A percentile compares a stretch with the other conserved stretches of the same genome.
These are phyloP conservation scores for Neurospora sp. DNA, from an alignment of 495 filamentous ascomycete genomes.

Conservation along the genomic window DNA sequence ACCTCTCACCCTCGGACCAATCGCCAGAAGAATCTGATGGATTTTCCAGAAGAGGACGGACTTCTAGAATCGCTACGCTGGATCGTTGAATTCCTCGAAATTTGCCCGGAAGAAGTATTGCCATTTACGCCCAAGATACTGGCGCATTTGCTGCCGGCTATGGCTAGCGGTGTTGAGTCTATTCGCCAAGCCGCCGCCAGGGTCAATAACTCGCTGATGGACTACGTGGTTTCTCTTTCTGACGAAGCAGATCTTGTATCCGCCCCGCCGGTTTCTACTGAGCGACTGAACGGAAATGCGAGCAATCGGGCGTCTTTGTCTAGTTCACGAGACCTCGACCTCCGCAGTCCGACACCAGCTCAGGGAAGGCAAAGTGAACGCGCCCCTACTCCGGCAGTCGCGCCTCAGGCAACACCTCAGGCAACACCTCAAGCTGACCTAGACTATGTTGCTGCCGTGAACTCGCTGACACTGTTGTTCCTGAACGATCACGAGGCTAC, in stretches of 20 bases:
- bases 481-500: slow-evolving; percentile 95
- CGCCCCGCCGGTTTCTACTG: slow-evolving; percentile 32
- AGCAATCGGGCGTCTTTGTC: slow-evolving; percentile 43
- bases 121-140: slow-evolving; percentile 86
- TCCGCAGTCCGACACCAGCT: slow-evolving; percentile 45
- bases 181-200: slow-evolving; percentile 81
- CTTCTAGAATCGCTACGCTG: slow-evolving; percentile 84
- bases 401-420: slow-evolving; percentile 11
- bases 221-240: slow-evolving; percentile 82
- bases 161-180: slow-evolving; percentile 81
- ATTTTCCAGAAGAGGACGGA: slow-evolving; percentile 66
- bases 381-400: slow-evolving; percentile 36
- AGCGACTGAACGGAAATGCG: slow-evolving; percentile 46
- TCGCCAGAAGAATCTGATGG: slow-evolving; percentile 11
- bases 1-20: not conserved
- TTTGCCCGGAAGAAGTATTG: slow-evolving; percentile 95
- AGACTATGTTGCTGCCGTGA: slow-evolving; percentile 96
- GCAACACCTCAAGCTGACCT: slow-evolving; percentile 52
- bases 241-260: slow-evolving; percentile 53
- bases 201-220: slow-evolving; percentile 82
- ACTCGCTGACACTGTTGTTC: slow-evolving; percentile 86
- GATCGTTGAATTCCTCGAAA: slow-evolving; percentile 94
- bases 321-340: slow-evolving; percentile 42
- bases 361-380: slow-evolving; percentile 21
- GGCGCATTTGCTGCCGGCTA: slow-evolving; percentile 84